Percentiles rank a stretch among this genome's conserved stretches.
Evolutionary conservation across 257 asterid species (phyloP).

Genomic region (Datura wrightii): DNA sequence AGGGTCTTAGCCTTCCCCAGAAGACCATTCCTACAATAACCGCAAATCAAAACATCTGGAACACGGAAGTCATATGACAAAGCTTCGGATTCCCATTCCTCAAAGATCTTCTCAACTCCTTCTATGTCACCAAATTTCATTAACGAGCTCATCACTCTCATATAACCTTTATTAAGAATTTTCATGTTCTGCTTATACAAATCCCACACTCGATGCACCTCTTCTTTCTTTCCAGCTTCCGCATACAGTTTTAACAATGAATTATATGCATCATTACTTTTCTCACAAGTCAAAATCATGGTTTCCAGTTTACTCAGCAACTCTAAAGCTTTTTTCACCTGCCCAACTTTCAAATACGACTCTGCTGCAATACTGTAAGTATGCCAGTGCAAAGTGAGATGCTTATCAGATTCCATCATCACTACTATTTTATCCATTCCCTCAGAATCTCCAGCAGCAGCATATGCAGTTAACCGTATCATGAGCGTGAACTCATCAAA

Average conservation of each 20-base stretch:
- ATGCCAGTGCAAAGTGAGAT: constrained; percentile 38
- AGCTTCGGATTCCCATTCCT: constrained; percentile 66
- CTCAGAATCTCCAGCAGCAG: constrained; percentile 52
- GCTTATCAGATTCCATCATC: constrained; percentile 53
- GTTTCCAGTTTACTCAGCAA: constrained; percentile 53
- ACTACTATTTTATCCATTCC: constrained; percentile 60
- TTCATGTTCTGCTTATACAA: constrained; percentile 44
- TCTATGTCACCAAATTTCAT: constrained; percentile 55
- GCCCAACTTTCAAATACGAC: constrained; percentile 60
- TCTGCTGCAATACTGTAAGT: constrained; percentile 49
- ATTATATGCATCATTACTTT: constrained; percentile 32
- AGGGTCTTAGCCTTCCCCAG: constrained; percentile 63
- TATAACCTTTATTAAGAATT: constrained; percentile 56
- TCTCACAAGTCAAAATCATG: constrained; percentile 29
- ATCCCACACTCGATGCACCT: constrained; percentile 55
- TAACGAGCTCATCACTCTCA: constrained; percentile 62
- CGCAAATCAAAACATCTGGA: constrained; percentile 60
- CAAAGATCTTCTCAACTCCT: constrained; percentile 60
- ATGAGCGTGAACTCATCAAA: constrained; percentile 52
- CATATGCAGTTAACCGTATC: constrained; percentile 54
- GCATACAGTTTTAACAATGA: constrained; percentile 57
- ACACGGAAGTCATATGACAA: constrained; percentile 58
- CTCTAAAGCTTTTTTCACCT: constrained; percentile 50
- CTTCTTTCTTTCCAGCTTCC: constrained; percentile 60
- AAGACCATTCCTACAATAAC: constrained; percentile 57